These are phyloP conservation scores for Suillus lakei DNA, from an alignment of 768 basidiomycete genomes.

Conservation along the genomic window DNA sequence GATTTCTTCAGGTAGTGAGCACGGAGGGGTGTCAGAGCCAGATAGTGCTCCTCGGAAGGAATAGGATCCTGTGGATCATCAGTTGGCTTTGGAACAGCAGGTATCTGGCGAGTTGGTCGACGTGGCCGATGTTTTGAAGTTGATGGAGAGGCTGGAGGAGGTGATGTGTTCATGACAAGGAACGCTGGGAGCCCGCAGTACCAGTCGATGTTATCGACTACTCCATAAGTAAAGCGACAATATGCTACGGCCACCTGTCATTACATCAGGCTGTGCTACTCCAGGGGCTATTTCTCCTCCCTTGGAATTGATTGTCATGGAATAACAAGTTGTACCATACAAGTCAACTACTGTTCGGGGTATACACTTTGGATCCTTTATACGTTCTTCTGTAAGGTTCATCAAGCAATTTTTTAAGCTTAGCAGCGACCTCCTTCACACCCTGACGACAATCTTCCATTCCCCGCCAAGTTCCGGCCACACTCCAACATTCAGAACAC, in stretches of 20 bases:
- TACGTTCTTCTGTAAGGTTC: slow-evolving; percentile 38
- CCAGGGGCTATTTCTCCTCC: slow-evolving; percentile 10
- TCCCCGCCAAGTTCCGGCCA: slow-evolving; percentile 69
- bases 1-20: slow-evolving; percentile 99
- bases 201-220: neutral
- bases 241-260: neutral
- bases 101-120: slow-evolving; percentile 21
- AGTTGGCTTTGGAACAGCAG: slow-evolving; percentile 1
- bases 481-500: slow-evolving; percentile 84
- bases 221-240: too few relatives aligned
- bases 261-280: slow-evolving; percentile 10
- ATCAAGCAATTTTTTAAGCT: slow-evolving; percentile 55
- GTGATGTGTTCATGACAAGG: neutral
- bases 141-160: neutral
- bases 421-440: slow-evolving; percentile 63
- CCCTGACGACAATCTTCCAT: slow-evolving; percentile 66
- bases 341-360: slow-evolving; percentile 27
- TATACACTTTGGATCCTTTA: slow-evolving; percentile 36
- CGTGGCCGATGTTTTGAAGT: slow-evolving; percentile 1
- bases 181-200: neutral
- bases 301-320: neutral
- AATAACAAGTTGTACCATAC: neutral
- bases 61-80: neutral
- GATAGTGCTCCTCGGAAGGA: slow-evolving; percentile 3
- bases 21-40: slow-evolving; percentile 78